Conservation (phyloP, 2,329 filamentous ascomycete species). For the Scleromitrula shiraiana region DNA sequence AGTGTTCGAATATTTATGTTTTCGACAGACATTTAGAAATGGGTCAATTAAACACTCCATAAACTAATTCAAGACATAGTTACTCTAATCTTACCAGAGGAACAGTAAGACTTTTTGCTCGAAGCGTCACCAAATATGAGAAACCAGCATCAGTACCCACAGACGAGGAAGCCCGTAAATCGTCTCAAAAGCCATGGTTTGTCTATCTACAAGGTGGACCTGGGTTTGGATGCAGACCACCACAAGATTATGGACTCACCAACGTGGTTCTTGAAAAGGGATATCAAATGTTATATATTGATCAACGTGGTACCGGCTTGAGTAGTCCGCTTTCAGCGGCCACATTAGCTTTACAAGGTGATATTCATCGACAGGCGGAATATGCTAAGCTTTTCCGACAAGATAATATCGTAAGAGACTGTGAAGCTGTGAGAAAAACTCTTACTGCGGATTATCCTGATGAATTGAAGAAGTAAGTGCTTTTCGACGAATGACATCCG, state of each 20-base stretch:
- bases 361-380: slow-evolving; percentile 59
- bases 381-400: slow-evolving; percentile 83
- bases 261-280: slow-evolving; percentile 65
- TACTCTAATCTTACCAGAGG: slow-evolving; percentile 31
- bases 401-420: slow-evolving; percentile 83
- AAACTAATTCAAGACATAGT: not conserved
- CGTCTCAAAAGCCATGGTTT: slow-evolving; percentile 49
- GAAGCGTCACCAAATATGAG: slow-evolving; percentile 61
- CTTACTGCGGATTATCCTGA: slow-evolving; percentile 63
- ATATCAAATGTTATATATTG: slow-evolving; percentile 80
- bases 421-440: slow-evolving; percentile 72
- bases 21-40: no score
- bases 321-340: slow-evolving; percentile 71
- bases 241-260: slow-evolving; percentile 67
- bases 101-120: slow-evolving; percentile 68
- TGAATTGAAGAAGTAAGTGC: slow-evolving; percentile 59
- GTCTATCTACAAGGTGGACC: slow-evolving; percentile 66
- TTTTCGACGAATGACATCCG: not conserved
- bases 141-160: slow-evolving; percentile 35
- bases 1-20: no score
- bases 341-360: slow-evolving; percentile 59
- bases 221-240: slow-evolving; percentile 53
- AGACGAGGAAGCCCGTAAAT: slow-evolving; percentile 32
- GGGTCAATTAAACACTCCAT: not conserved
- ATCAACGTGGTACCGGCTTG: slow-evolving; percentile 83